Evolutionary conservation across 1,284 basidiomycete species (phyloP).

Genomic region (Malassezia furfur): DNA sequence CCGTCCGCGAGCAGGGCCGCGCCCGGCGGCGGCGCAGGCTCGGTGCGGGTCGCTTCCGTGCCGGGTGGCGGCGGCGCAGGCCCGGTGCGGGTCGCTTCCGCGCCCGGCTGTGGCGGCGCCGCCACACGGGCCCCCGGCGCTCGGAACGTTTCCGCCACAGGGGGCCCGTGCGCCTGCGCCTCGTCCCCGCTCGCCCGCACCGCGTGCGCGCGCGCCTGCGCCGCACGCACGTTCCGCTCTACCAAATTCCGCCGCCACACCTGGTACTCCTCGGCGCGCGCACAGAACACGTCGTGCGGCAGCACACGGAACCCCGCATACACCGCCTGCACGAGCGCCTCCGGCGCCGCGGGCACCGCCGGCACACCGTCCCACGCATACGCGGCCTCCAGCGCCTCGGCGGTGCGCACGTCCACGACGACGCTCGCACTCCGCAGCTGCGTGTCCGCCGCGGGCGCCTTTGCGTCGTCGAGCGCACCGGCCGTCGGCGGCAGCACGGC

Average conservation of each 20-base stretch:
- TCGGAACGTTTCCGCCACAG: too few species aligned
- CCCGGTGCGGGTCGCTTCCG: neutral
- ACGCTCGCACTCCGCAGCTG: conserved; percentile 7
- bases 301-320: neutral
- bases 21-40: neutral
- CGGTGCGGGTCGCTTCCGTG: neutral
- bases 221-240: neutral
- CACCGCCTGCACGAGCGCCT: neutral
- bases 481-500: conserved; percentile 1
- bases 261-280: conserved; percentile 1
- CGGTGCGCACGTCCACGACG: conserved; percentile 3
- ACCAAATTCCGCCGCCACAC: conserved; percentile 12
- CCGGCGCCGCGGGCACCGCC: neutral
- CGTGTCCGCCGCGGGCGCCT: neutral
- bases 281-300: neutral
- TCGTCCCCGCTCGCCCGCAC: too few species aligned
- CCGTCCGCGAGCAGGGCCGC: too few species aligned
- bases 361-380: conserved; percentile 1
- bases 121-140: too few species aligned
- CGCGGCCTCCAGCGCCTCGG: neutral
- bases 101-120: neutral
- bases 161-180: too few species aligned
- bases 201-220: neutral
- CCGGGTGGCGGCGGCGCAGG: neutral
- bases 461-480: neutral